Evolutionary conservation across 306 rosid species (phyloP), one percentile per base, ranked within the genome.

Genomic region (Betula pendula): DNA sequence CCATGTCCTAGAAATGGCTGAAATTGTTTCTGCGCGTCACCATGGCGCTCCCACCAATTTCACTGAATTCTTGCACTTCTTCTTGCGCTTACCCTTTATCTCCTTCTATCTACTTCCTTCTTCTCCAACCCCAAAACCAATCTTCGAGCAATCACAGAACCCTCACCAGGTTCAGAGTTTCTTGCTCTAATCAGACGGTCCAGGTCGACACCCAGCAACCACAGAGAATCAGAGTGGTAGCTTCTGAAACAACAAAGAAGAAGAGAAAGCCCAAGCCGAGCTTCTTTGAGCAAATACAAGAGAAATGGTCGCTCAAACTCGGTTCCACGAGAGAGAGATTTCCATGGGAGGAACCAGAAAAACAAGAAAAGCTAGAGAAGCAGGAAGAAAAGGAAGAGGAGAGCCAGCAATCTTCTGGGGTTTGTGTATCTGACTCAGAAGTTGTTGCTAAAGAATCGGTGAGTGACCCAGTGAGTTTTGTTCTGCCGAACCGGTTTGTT

Each of bases 231-330:
- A 84, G 84, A 80, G 78, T 88, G 79, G 80, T 85, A 15, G 78
- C 83, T 55, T 48, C 81, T 17, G 84, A 83, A 71, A 71, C 43
- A 55, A 17, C 76, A 2, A 84, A 66, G 82, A 93, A 77, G 85
- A 91, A 86, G 66, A 86, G 82, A 73, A 87, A 70, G 74, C 84
- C 81, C 24, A 87, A 81, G 84, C 97, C 96, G n/a, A 92, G 98
- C 84, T 94, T 94, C 88, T 80, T 81, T 6, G 85, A 90, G 58
- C 87, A 94, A 87, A 89, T 94, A 78, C 89, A 73, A 29, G 78
- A 81, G 31, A 94, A 94, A 82, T 94, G 98, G 98, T 88, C 93
- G 2, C 81, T 70, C 71, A 92, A 90, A 77, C 77, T 84, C 27
- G 79, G 38, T 31, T 86, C 98, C 27, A 80, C 82, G 4, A 88